Conservation (phyloP, 2,329 filamentous ascomycete species). For the Sarocladium brachiariae region DNA sequence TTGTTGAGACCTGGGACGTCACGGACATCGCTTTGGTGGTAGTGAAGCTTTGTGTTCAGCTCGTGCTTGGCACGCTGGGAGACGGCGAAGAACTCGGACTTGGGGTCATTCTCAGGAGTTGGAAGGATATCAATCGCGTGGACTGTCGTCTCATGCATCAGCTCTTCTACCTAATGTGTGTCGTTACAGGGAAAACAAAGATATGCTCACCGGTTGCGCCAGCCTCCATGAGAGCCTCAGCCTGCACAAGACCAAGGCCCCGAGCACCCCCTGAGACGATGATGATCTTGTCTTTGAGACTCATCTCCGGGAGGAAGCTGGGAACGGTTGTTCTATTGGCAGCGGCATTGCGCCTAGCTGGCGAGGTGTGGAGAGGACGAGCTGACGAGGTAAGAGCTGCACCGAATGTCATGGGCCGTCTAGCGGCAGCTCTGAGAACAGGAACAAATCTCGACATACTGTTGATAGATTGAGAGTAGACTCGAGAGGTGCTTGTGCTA, state of each 20-base stretch:
- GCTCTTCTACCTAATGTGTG: no score
- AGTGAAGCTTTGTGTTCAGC: conserved; percentile 62
- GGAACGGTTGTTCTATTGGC: conserved; percentile 15
- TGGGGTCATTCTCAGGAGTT: conserved; percentile 35
- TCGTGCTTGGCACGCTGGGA: conserved; percentile 56
- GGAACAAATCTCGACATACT: conserved; percentile 22
- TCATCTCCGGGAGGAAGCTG: conserved; percentile 63
- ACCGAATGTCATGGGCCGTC: conserved; percentile 13
- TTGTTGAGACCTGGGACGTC: conserved; percentile 61
- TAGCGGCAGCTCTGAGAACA: conserved; percentile 16
- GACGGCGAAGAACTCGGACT: conserved; percentile 56
- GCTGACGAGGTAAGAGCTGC: conserved; percentile 11
- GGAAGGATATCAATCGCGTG: conserved; percentile 60
- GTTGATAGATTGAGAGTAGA: no score
- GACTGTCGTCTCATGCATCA: no score
- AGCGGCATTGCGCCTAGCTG: conserved; percentile 11
- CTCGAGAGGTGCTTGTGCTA: no score
- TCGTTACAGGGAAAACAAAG: not conserved
- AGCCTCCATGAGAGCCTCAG: conserved; percentile 72
- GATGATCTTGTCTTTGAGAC: conserved; percentile 64
- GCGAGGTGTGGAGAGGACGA: conserved; percentile 18
- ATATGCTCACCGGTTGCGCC: conserved; percentile 54
- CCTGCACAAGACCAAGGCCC: conserved; percentile 71
- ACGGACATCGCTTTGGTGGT: conserved; percentile 74
- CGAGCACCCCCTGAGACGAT: conserved; percentile 71